Conservation (phyloP, 129 eudicot genomes). For the Helianthus tuberosus region DNA sequence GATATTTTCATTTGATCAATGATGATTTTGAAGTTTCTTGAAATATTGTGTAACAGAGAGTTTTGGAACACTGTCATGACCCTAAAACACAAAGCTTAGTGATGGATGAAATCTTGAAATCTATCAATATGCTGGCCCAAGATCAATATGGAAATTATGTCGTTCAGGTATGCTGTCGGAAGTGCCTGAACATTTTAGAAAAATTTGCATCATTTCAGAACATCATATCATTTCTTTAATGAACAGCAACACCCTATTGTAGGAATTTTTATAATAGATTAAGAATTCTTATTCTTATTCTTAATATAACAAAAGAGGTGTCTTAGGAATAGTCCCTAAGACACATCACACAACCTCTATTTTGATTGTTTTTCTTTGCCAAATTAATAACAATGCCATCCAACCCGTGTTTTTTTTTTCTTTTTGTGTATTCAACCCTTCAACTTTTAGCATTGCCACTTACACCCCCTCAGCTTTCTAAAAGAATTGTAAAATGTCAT, state of each 20-base stretch:
- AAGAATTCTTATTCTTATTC: neutral
- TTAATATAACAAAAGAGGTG: neutral
- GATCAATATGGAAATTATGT: conserved; percentile 99
- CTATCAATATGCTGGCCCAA: conserved; percentile 87
- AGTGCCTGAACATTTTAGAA: neutral
- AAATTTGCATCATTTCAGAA: neutral
- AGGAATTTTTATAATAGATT: neutral
- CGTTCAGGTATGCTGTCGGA: conserved; percentile 68
- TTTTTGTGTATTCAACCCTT: too few species aligned
- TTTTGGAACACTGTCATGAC: conserved; percentile 82
- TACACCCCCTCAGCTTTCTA: too few species aligned
- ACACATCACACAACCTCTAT: too few species aligned
- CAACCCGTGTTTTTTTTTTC: too few species aligned
- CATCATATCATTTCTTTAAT: neutral
- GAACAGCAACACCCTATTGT: neutral
- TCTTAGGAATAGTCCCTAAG: too few species aligned
- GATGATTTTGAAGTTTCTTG: neutral
- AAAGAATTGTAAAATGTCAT: too few species aligned
- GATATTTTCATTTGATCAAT: neutral
- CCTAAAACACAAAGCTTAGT: conserved; percentile 74
- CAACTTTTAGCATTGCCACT: too few species aligned
- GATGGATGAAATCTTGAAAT: conserved; percentile 84
- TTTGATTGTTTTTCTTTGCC: too few species aligned
- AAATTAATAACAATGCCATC: too few species aligned
- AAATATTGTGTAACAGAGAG: conserved; percentile 53